Evolutionary conservation across 805 yeast genomes (phyloP).

Genomic region (Blastobotrys terrestris): DNA sequence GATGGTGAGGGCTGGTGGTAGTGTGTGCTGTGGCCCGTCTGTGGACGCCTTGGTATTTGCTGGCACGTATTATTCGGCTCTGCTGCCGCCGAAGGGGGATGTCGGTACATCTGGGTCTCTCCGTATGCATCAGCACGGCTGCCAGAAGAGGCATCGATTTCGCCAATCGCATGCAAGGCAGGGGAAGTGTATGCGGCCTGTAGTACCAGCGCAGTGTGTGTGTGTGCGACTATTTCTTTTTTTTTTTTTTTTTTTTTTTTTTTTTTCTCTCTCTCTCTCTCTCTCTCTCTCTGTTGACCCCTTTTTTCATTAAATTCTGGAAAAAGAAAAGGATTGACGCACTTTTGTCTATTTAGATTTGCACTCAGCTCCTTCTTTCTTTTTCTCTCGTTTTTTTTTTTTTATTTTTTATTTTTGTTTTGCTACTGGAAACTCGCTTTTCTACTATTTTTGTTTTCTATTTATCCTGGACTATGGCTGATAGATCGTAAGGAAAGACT

Average conservation of each 20-base stretch:
- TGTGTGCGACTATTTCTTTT: not conserved
- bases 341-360: not conserved
- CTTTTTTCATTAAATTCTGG: not conserved
- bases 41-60: too few relatives aligned
- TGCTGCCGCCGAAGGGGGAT: not conserved
- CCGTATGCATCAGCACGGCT: not conserved
- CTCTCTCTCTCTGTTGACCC: not conserved
- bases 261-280: too few relatives aligned
- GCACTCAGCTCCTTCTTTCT: not conserved
- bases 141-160: not conserved
- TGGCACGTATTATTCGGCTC: not conserved
- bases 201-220: too few relatives aligned
- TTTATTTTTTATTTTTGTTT: too few relatives aligned
- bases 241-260: too few relatives aligned
- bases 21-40: not conserved
- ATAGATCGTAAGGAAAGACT: not conserved
- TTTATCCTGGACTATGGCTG: not conserved
- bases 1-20: too few relatives aligned
- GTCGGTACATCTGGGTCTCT: not conserved
- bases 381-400: too few relatives aligned
- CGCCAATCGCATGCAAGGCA: not conserved
- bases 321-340: not conserved
- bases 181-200: too few relatives aligned
- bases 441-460: not conserved
- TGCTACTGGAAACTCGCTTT: too few relatives aligned